A percentile compares a stretch with the other conserved stretches of the same genome.
phyloP scores from a whole-genome alignment of 192 early-diverging fungal species.

The Polychytrium aggregatum region DNA sequence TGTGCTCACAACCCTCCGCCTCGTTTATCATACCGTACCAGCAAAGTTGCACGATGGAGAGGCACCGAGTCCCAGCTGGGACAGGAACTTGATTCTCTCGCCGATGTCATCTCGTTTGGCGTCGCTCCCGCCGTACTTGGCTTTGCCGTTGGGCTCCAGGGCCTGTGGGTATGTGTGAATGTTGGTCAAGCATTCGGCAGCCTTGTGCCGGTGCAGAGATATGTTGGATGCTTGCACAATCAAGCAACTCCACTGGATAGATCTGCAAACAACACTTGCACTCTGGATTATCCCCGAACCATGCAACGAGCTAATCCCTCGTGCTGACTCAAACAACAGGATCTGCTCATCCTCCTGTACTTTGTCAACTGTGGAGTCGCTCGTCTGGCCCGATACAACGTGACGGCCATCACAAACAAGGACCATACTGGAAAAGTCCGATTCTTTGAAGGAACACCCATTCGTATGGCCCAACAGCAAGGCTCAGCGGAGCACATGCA shows the following conservation, averaged over 20 bases:
- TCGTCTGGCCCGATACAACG: slow-evolving; percentile 78
- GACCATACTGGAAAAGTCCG: slow-evolving; percentile 65
- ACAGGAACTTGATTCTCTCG: slow-evolving; percentile 81
- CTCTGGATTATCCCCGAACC: too few species aligned
- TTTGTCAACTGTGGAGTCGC: slow-evolving; percentile 65
- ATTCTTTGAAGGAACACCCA: slow-evolving; percentile 87
- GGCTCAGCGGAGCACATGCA: neutral
- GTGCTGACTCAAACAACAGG: too few species aligned
- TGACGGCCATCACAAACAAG: slow-evolving; percentile 66
- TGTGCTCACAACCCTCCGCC: too few species aligned
- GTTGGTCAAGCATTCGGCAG: too few species aligned
- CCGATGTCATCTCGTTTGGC: slow-evolving; percentile 74
- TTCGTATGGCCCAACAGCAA: slow-evolving; percentile 55
- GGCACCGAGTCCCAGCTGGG: slow-evolving; percentile 63
- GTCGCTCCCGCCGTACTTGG: slow-evolving; percentile 75
- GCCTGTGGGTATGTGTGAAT: too few species aligned
- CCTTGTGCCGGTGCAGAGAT: too few species aligned
- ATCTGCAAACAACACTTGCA: too few species aligned
- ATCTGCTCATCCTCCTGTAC: slow-evolving; percentile 63
- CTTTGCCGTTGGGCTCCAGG: slow-evolving; percentile 77
- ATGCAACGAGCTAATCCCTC: too few species aligned
- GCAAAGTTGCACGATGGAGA: slow-evolving; percentile 65
- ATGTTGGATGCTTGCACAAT: too few species aligned
- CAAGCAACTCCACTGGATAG: too few species aligned
- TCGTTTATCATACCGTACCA: neutral